Percentiles rank a stretch among this genome's conserved stretches.
phyloP scores from a whole-genome alignment of 208 protist species.

The Wallacemonas sp. region DNA sequence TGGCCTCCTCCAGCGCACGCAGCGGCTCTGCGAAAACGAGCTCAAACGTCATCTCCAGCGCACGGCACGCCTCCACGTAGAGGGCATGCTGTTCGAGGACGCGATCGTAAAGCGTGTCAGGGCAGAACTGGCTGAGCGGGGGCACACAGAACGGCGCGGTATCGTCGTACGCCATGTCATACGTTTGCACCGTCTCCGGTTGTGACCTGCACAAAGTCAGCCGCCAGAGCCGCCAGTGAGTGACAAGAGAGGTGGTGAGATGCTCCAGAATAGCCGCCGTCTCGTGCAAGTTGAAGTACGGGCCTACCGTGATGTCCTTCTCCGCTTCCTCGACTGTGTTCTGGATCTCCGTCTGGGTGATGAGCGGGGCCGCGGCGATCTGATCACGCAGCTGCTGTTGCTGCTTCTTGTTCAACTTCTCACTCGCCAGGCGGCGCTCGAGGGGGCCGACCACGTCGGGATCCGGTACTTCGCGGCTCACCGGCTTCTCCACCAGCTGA shows the following conservation, averaged over 20 bases:
- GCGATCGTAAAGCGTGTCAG: conserved; percentile 31
- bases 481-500: conserved; percentile 19
- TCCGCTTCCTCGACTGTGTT: conserved; percentile 32
- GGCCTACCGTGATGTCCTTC: conserved; percentile 46
- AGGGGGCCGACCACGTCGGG: conserved; percentile 40
- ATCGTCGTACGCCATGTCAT: conserved; percentile 26
- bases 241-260: conserved; percentile 51
- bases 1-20: conserved; percentile 23
- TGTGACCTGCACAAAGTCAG: conserved; percentile 30
- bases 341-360: conserved; percentile 33
- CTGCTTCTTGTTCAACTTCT: conserved; percentile 57
- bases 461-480: conserved; percentile 46
- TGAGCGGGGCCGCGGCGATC: conserved; percentile 34
- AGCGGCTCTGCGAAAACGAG: conserved; percentile 27
- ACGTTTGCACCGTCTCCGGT: conserved; percentile 12
- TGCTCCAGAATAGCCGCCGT: conserved; percentile 54
- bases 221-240: conserved; percentile 66
- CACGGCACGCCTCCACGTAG: conserved; percentile 29
- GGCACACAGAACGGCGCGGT: conserved; percentile 48
- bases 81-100: conserved; percentile 33
- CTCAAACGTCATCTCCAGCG: conserved; percentile 24
- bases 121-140: conserved; percentile 52
- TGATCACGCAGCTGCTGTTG: conserved; percentile 43
- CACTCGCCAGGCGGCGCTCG: conserved; percentile 41
- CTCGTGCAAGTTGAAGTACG: conserved; percentile 63